Evolutionary conservation across 2,329 filamentous ascomycete species (phyloP), one percentile per base, ranked within the genome.

Genomic region (Monilinia fructicola): DNA sequence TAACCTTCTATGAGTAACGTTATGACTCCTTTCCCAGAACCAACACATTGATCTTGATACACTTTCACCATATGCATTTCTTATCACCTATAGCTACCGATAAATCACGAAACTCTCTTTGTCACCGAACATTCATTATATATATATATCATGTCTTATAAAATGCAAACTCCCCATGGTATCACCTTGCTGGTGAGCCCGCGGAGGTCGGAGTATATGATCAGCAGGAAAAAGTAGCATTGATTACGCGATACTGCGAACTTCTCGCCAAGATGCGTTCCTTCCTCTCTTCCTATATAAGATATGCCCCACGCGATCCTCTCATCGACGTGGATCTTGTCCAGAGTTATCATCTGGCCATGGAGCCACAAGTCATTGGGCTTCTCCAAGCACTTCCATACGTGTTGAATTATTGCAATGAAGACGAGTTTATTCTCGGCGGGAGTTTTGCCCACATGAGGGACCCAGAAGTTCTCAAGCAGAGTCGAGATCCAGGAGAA

Each of bases 391-490:
- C 60, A 3, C 65, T 69, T 3, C 69, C 63, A 31, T 69, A 69
- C 31, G 46, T 70, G 1, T 65, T 69, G 42, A 55, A 56, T 0
- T 48, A 52, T 21, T 3, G 40, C 14, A 65, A 53, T 46, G 55
- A 69, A 53, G 67, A 67, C 52, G 66, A 71, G 42, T 68, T 69
- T 56, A 67, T 69, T 16, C 31, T 65, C 11, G 16, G 40, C 23
- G 69, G 67, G 6, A 63, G 59, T 35, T 70, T 70, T 61, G 66
- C 67, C n/a, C 55, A 70, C 35, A 67, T 67, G 44, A 67, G 67
- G 23, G 6, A 52, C 5, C 46, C 52, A 7, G 31, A n/a, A 2
- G 64, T 52, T 2, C 44, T 70, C 2, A 54, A 44, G 35, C 65
- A 52, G 18, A 67, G 66, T 46, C 61, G 64, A 55, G 69, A 69